phyloP scores from a whole-genome alignment of 1,284 basidiomycete species.

The Meira miltonrushii region DNA sequence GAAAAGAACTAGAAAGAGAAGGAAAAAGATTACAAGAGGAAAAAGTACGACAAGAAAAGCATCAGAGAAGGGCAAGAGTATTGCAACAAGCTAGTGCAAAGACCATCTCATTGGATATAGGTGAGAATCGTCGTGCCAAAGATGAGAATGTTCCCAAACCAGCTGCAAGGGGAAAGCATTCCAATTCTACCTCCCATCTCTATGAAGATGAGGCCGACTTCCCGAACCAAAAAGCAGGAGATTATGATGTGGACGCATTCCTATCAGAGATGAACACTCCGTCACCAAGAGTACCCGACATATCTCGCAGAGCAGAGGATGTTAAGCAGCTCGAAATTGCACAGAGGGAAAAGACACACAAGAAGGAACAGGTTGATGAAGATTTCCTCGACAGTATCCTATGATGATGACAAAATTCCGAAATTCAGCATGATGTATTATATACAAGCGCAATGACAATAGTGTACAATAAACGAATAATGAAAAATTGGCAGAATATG shows the following conservation, averaged over 20 bases:
- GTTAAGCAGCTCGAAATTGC: neutral
- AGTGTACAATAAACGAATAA: no score
- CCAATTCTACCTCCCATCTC: neutral
- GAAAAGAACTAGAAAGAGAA: conserved; percentile 1
- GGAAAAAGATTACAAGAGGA: conserved; percentile 8
- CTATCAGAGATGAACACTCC: neutral
- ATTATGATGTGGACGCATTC: neutral
- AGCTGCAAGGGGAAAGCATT: neutral
- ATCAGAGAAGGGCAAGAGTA: conserved; percentile 7
- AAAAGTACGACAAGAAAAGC: conserved; percentile 6
- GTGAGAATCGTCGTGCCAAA: neutral
- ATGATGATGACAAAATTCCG: neutral
- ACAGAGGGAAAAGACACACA: neutral
- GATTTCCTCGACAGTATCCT: conserved; percentile 10
- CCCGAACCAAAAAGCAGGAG: neutral
- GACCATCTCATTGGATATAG: conserved; percentile 6
- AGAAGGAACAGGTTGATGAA: neutral
- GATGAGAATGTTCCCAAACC: neutral
- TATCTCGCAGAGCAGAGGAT: neutral
- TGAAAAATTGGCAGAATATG: no score
- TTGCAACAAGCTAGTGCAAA: conserved; percentile 2
- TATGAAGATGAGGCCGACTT: neutral
- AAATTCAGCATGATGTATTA: no score
- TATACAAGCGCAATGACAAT: no score
- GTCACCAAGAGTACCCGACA: neutral